Percentiles rank a stretch among this genome's conserved stretches.
Conservation (phyloP, 208 protist genomes). For the Phytomonas sp. region DNA sequence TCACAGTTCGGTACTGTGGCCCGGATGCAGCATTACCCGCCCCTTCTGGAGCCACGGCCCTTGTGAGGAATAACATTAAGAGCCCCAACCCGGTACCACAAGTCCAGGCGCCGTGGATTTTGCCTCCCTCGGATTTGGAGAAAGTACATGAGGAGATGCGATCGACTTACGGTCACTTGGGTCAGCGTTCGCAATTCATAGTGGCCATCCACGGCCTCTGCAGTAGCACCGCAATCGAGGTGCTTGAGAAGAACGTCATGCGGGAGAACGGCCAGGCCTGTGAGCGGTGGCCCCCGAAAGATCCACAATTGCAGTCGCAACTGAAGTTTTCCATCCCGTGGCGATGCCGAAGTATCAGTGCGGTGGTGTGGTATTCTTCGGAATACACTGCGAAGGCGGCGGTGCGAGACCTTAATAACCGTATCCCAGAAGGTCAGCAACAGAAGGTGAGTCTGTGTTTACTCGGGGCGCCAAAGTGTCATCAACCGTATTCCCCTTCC, state of each 20-base stretch:
- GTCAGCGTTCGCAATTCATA: not conserved
- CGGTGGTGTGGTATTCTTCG: conserved; percentile 27
- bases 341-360: conserved; percentile 28
- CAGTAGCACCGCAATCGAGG: conserved; percentile 5
- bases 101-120: conserved; percentile 13
- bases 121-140: conserved; percentile 13
- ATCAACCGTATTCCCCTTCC: not conserved
- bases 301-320: not conserved
- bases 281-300: conserved; percentile 18
- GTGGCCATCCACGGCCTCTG: conserved; percentile 35
- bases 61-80: conserved; percentile 1
- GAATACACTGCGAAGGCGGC: conserved; percentile 16
- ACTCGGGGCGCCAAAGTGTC: not conserved
- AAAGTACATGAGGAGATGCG: conserved; percentile 32
- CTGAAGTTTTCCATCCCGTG: not conserved
- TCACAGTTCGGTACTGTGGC: conserved; percentile 63
- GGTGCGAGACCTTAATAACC: conserved; percentile 9
- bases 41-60: not conserved
- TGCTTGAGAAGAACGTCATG: conserved; percentile 22
- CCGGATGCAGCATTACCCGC: conserved; percentile 17
- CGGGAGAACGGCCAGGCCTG: conserved; percentile 17
- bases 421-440: conserved; percentile 10
- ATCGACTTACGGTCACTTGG: conserved; percentile 11
- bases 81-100: conserved; percentile 6
- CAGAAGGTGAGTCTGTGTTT: conserved; percentile 10